These are phyloP conservation scores for Zizania palustris DNA, from an alignment of 202 grass and related monocot species.

Conservation along the genomic window DNA sequence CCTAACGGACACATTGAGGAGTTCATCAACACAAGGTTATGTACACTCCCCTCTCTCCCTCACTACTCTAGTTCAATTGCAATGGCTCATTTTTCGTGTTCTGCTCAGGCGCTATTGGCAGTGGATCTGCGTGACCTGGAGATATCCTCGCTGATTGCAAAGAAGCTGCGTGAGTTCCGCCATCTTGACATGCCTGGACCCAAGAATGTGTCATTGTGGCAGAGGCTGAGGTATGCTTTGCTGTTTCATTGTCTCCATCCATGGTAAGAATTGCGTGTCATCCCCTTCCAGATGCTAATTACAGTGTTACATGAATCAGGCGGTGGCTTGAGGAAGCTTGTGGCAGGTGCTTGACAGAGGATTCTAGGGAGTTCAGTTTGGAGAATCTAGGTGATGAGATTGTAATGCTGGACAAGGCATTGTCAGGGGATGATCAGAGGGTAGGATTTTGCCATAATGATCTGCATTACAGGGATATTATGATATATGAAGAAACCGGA, in stretches of 20 bases:
- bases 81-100: not conserved
- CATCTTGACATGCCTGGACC: conserved; percentile 90
- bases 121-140: conserved; percentile 69
- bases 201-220: conserved; percentile 64
- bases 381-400: conserved; percentile 67
- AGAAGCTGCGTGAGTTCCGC: conserved; percentile 83
- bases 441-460: conserved; percentile 95
- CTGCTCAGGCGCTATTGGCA: conserved; percentile 69
- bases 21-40: conserved; percentile 95
- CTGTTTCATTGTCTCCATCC: not conserved
- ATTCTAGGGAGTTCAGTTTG: conserved; percentile 59
- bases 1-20: conserved; percentile 78
- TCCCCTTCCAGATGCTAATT: not conserved
- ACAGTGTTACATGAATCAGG: conserved; percentile 46
- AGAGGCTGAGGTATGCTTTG: conserved; percentile 58
- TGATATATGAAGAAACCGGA: conserved; percentile 88
- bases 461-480: conserved; percentile 95
- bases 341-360: conserved; percentile 61
- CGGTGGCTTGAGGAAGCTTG: conserved; percentile 66
- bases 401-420: conserved; percentile 46
- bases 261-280: not conserved
- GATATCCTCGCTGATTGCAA: conserved; percentile 74
- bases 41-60: not conserved
- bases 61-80: not conserved
- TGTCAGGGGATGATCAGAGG: conserved; percentile 47